A percentile compares a stretch with the other conserved stretches of the same genome.
Evolutionary conservation across 495 filamentous ascomycete genomes (phyloP).

Genomic region (Jackrogersella multiformis): DNA sequence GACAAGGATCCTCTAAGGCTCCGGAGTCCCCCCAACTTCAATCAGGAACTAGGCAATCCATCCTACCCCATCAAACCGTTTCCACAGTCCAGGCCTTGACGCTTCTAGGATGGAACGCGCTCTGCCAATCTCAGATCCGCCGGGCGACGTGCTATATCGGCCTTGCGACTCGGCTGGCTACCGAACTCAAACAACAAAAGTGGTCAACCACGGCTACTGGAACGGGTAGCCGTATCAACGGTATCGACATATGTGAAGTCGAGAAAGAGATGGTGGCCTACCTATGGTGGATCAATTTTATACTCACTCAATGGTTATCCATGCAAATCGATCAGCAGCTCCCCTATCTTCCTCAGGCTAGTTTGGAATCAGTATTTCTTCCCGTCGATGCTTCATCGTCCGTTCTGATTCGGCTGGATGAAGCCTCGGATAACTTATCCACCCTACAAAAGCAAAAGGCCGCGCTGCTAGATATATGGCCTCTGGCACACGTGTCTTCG

Average conservation of each 20-base stretch:
- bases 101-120: slow-evolving; percentile 5
- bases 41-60: slow-evolving; percentile 1
- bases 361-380: slow-evolving; percentile 4
- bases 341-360: slow-evolving; percentile 2
- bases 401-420: not conserved
- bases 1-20: not conserved
- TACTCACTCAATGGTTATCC: slow-evolving; percentile 3
- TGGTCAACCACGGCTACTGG: not conserved
- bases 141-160: slow-evolving; percentile 8
- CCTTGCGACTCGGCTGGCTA: not conserved
- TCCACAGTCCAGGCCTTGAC: slow-evolving; percentile 7
- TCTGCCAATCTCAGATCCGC: slow-evolving; percentile 13
- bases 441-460: slow-evolving; percentile 4
- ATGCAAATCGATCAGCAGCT: slow-evolving; percentile 12
- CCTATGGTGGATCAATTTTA: slow-evolving; percentile 10
- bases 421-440: slow-evolving; percentile 8
- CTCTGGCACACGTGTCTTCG: slow-evolving; percentile 1
- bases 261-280: slow-evolving; percentile 11
- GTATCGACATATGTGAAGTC: slow-evolving; percentile 9
- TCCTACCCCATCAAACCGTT: slow-evolving; percentile 6
- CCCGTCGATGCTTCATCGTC: not conserved
- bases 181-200: slow-evolving; percentile 5
- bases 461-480: slow-evolving; percentile 7
- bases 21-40: not conserved
- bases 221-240: slow-evolving; percentile 5